Base-by-base conservation (phyloP, 1,139 yeast species). In the Taphrina betulina region DNA sequence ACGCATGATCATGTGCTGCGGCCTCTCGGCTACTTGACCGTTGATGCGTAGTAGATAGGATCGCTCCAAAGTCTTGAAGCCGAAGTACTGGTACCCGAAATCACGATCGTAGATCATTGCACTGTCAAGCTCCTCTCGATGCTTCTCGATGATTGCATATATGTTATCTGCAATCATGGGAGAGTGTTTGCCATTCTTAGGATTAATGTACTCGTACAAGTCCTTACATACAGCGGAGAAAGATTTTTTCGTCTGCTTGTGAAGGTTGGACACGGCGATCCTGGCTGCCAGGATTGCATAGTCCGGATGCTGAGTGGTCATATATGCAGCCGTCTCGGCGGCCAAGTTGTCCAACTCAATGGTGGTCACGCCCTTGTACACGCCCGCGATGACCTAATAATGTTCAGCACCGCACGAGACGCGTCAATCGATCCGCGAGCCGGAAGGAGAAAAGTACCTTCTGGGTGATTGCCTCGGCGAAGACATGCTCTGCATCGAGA, bases 321-420 rank as follows among this genome's bases (percentile, higher is more conserved):
- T 85, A 67, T 86, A 85, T 41, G 97, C 97, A 58, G 96, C 94
- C 37, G 97, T 89, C 73, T 92, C 98, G 40, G 96, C 96, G 51
- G 96, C 95, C 58, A 92, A 78, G 72, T 92, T 89, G 65, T 86
- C 92, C 62, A 90, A 78, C 71, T 89, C 97, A 62, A 86, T 80
- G 58, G 98, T 92, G 67, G 92, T 89, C 56, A 92, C 98, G 65
- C 98, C 98, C 67, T 89, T 95, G 74, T 88, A 88, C 57, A 88
- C 95, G 64, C 95, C 96, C 23, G 90, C 79, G 62, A 86, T 86
- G 63, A 86, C 89, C 54, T 50, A 29, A 17, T 16, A 31, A 40
- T 23, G 12, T 24, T 50, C 40, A 50, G 54, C 34, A 34, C 5
- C 29, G 26, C 28, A 10, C 24, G 14, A 41, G 35, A 28, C 19